Base-by-base conservation (phyloP, 2,329 filamentous ascomycete genomes). In the Epichloe amarillans region DNA sequence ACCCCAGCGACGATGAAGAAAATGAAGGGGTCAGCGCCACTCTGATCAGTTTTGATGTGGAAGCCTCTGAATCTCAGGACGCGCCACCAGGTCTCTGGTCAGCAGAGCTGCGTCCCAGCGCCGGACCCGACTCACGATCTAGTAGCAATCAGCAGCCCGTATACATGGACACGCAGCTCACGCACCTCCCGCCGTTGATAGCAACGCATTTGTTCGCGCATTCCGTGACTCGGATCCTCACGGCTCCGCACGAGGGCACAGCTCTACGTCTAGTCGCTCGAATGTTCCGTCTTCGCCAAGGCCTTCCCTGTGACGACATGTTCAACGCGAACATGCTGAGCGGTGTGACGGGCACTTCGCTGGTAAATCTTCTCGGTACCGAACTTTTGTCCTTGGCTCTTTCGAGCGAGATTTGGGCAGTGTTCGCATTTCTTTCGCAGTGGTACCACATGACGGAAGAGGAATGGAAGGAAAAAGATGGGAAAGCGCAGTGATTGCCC, bases 31-130 rank as follows among this genome's bases (percentile, higher is more conserved):
- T 80, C 23, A 77, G 72, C 50, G 72, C 76, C 1, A 79, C 77
- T 0, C 64, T 81, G 5, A 80, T 82, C 48, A 80, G 75, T 55
- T 80, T 82, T 51, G 78, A 82, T 51, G 76, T 81, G 30, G 78
- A 82, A 54, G 73, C 77, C 0, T 74, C 71, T 3, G 77, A 80
- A 45, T 67, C 74, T 0, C 70, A 68, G 3, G 74, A 77, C 46
- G 68, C 70, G 3, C 72, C 73, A 1, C 66, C 72, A 2, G 77
- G 75, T 14, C 61, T 76, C 1, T 82, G 78, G 78, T 77, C 75
- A 4, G 77, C 78, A 12, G 78, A 82, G 58, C 61, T 81, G 17
- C 71, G 77, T 0, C 75, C 77, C 3, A 80, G 72, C 53, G 62
- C 65, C 26, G 63, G 63, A 1, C 52, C 59, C 3, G 67, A 71